These are phyloP conservation scores for Didymella segeticola DNA, from an alignment of 2,329 filamentous ascomycete genomes.

Conservation along the genomic window DNA sequence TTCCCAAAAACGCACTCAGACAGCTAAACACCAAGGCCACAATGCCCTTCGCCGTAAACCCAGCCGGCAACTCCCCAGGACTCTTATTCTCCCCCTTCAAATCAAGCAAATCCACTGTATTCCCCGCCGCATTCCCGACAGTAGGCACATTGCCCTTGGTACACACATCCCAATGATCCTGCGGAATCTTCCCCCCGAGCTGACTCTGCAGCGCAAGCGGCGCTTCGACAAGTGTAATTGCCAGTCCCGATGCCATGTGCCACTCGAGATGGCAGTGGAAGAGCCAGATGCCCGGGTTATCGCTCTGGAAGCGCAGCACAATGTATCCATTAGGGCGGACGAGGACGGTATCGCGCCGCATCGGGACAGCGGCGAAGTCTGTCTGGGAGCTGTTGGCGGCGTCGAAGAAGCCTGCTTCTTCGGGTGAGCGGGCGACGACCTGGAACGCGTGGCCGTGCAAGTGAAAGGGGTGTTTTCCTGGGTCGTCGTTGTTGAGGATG, in stretches of 20 bases:
- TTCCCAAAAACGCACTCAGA: conserved; percentile 71
- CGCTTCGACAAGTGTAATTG: conserved; percentile 60
- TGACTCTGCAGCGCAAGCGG: conserved; percentile 65
- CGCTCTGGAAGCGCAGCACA: conserved; percentile 62
- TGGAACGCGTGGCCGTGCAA: conserved; percentile 64
- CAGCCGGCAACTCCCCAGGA: conserved; percentile 65
- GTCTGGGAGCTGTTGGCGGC: conserved; percentile 41
- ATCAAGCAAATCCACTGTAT: conserved; percentile 69
- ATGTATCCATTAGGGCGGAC: conserved; percentile 62
- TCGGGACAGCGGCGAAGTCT: conserved; percentile 41
- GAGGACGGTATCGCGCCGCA: conserved; percentile 62
- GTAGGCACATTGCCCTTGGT: conserved; percentile 61
- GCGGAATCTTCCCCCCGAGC: conserved; percentile 63
- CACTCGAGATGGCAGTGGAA: conserved; percentile 49
- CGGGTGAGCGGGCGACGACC: conserved; percentile 40
- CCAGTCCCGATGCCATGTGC: conserved; percentile 55
- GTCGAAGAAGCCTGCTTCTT: conserved; percentile 57
- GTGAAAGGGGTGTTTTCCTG: conserved; percentile 71
- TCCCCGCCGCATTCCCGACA: conserved; percentile 76
- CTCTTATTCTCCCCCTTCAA: conserved; percentile 58
- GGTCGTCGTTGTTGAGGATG: conserved; percentile 78
- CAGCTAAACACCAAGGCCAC: conserved; percentile 77
- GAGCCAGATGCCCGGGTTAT: conserved; percentile 55
- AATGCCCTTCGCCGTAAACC: conserved; percentile 75
- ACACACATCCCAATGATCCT: conserved; percentile 66